Evolutionary conservation across 331 rosid species (phyloP).

Genomic region (Spiraea crenata): DNA sequence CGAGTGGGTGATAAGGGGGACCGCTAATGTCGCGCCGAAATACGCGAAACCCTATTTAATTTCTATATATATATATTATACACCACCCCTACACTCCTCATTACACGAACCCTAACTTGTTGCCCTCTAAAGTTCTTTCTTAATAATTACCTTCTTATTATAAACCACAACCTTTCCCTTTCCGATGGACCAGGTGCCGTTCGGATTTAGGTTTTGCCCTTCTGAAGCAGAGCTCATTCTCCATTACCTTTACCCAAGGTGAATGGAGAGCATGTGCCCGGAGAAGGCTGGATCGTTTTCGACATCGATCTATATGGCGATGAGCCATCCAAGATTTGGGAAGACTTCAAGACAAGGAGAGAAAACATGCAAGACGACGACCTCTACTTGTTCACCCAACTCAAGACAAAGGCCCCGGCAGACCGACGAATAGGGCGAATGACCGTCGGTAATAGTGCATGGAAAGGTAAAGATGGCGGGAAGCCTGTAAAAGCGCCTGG

Average conservation of each 20-base stretch:
- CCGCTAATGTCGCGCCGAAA: too few relatives aligned
- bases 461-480: not conserved
- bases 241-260: conserved; percentile 1
- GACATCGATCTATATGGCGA: not conserved
- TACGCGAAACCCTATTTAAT: too few relatives aligned
- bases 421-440: not conserved
- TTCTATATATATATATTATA: too few relatives aligned
- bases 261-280: not conserved
- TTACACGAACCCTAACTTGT: too few relatives aligned
- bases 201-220: not conserved
- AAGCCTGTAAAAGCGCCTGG: not conserved
- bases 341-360: not conserved
- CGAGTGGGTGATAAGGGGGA: too few relatives aligned
- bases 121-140: too few relatives aligned
- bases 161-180: too few relatives aligned
- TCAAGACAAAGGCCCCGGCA: not conserved
- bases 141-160: too few relatives aligned
- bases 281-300: not conserved
- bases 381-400: not conserved
- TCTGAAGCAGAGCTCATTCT: conserved; percentile 1
- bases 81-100: too few relatives aligned
- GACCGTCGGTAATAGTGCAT: not conserved
- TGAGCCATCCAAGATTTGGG: not conserved
- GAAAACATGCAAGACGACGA: not conserved
- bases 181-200: not conserved